These are phyloP conservation scores for Triticum timopheevii DNA, from an alignment of 176 grass and related monocot species.

Conservation along the genomic window DNA sequence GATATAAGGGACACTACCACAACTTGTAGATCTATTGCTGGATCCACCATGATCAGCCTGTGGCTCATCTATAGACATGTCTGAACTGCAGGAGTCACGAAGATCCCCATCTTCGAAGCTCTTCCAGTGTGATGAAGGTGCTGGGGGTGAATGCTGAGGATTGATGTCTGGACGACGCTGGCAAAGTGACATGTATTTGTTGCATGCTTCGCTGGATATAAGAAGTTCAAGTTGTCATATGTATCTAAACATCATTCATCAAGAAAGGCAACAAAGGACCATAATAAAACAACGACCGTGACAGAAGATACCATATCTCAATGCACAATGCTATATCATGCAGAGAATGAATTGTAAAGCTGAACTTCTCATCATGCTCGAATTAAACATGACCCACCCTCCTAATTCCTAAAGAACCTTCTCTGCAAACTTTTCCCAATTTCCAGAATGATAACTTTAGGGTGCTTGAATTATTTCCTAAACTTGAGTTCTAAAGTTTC, in stretches of 20 bases:
- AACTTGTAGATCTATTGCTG: slow-evolving; percentile 27
- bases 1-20: slow-evolving; percentile 18
- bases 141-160: slow-evolving; percentile 31
- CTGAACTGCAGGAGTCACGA: slow-evolving; percentile 79
- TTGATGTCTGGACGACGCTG: slow-evolving; percentile 69
- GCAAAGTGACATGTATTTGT: slow-evolving; percentile 81
- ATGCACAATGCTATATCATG: not conserved
- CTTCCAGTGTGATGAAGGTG: slow-evolving; percentile 54
- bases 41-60: slow-evolving; percentile 37
- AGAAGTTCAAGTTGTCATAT: slow-evolving; percentile 34
- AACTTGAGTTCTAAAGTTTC: not conserved
- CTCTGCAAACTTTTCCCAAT: slow-evolving; percentile 23
- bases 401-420: slow-evolving; percentile 14
- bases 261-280: slow-evolving; percentile 31
- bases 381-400: slow-evolving; percentile 7
- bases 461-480: not conserved
- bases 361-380: not conserved
- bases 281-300: slow-evolving; percentile 13
- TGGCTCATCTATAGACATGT: slow-evolving; percentile 93
- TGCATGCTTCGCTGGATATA: slow-evolving; percentile 86
- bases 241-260: slow-evolving; percentile 21
- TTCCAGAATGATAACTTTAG: not conserved
- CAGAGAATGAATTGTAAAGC: no score
- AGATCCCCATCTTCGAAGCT: slow-evolving; percentile 61
- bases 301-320: slow-evolving; percentile 16